phyloP scores from a whole-genome alignment of 2,329 filamentous ascomycete genomes.

The Microcera coccophila region DNA sequence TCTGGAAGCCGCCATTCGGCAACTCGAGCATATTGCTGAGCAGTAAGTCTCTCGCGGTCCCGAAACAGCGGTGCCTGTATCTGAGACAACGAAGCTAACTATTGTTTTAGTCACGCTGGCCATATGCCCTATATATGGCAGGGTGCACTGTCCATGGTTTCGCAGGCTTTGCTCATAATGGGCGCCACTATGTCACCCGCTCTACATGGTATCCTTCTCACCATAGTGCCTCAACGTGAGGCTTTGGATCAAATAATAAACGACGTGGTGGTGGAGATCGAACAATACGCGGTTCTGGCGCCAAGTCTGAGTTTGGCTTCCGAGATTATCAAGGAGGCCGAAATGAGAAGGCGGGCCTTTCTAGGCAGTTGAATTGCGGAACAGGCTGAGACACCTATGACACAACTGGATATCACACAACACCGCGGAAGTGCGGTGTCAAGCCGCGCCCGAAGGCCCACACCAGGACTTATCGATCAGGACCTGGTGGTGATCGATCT shows the following conservation, averaged over 20 bases:
- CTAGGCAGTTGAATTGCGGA: constrained; percentile 43
- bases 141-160: constrained; percentile 77
- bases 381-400: background rate
- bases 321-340: constrained; percentile 77
- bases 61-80: no score
- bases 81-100: constrained; percentile 21
- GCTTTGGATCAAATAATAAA: constrained; percentile 73
- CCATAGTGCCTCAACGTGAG: constrained; percentile 52
- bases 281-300: constrained; percentile 68
- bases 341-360: constrained; percentile 64
- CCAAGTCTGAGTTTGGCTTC: constrained; percentile 72
- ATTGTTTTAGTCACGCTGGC: constrained; percentile 60
- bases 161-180: constrained; percentile 78
- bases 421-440: no score
- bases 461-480: no score
- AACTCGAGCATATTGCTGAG: constrained; percentile 73
- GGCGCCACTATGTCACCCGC: constrained; percentile 76
- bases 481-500: no score
- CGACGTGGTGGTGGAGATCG: constrained; percentile 71
- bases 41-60: constrained; percentile 50
- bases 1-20: constrained; percentile 72
- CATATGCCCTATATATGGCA: constrained; percentile 86
- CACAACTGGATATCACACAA: no score
- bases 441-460: no score
- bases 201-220: constrained; percentile 61